A percentile compares a stretch with the other conserved stretches of the same genome.
Conservation (phyloP, 2,329 filamentous ascomycete genomes). For the Juglanconis sp. region DNA sequence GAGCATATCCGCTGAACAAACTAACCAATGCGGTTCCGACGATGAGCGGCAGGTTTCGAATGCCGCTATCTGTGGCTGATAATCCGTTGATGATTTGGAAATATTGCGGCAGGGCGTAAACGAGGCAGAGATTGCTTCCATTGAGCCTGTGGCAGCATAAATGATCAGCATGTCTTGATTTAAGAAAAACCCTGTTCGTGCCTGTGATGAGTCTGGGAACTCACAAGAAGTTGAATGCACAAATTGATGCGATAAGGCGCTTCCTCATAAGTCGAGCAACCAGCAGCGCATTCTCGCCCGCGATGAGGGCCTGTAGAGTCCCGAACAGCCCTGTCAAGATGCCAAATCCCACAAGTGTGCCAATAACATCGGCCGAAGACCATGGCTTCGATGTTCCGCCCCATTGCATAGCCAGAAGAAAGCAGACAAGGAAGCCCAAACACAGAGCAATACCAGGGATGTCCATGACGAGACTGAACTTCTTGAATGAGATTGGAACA, state of each 20-base stretch:
- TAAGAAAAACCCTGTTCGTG: too few relatives aligned
- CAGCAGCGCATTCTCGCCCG: too few relatives aligned
- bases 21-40: neutral
- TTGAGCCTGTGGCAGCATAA: conserved; percentile 24
- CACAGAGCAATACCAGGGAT: conserved; percentile 25
- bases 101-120: conserved; percentile 8
- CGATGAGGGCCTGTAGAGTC: too few relatives aligned
- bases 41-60: neutral
- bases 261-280: too few relatives aligned
- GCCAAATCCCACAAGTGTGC: conserved; percentile 31
- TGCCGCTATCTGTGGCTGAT: neutral
- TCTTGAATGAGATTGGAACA: conserved; percentile 3
- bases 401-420: conserved; percentile 47
- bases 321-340: conserved; percentile 18
- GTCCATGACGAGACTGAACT: conserved; percentile 24
- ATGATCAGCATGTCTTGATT: too few relatives aligned
- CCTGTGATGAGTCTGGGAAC: too few relatives aligned
- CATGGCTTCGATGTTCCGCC: conserved; percentile 37
- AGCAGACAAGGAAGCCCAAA: conserved; percentile 36
- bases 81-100: conserved; percentile 1
- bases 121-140: conserved; percentile 26
- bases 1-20: conserved; percentile 28
- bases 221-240: too few relatives aligned
- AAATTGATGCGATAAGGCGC: too few relatives aligned
- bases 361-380: conserved; percentile 34